Evolutionary conservation across 371 early-diverging fungal genomes (phyloP).

Genomic region (Amoeboaphelidium protococcarum): DNA sequence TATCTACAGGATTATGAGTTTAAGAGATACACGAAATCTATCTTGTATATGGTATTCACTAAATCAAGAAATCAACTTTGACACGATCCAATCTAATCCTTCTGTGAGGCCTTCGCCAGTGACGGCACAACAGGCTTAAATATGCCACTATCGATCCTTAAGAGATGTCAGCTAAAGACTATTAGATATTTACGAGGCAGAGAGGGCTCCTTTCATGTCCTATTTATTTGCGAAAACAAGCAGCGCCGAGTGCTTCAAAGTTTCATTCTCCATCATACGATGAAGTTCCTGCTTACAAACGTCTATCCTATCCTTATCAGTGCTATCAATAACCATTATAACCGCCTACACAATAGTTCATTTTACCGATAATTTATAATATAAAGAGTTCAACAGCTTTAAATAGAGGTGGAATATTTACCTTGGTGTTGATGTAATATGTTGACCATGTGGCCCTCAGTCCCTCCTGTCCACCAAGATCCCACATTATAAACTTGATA

Average conservation of each 20-base stretch:
- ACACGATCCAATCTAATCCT: conserved; percentile 41
- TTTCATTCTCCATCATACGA: conserved; percentile 44
- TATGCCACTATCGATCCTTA: conserved; percentile 43
- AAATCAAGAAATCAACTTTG: neutral
- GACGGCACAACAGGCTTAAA: conserved; percentile 36
- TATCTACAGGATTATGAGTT: too few species aligned
- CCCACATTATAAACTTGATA: conserved; percentile 45
- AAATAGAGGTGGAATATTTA: too few species aligned
- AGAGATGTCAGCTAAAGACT: conserved; percentile 26
- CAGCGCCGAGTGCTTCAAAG: conserved; percentile 24
- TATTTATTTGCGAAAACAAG: conserved; percentile 45
- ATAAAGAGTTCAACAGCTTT: neutral
- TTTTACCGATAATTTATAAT: conserved; percentile 1
- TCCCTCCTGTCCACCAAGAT: conserved; percentile 44
- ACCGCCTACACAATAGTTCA: conserved; percentile 18
- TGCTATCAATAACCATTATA: conserved; percentile 47
- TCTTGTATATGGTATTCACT: too few species aligned
- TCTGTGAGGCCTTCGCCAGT: conserved; percentile 39
- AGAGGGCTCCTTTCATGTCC: conserved; percentile 32
- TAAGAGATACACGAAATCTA: too few species aligned
- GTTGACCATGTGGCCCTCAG: conserved; percentile 38
- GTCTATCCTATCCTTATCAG: conserved; percentile 30
- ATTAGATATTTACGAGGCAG: conserved; percentile 37
- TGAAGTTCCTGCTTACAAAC: conserved; percentile 32
- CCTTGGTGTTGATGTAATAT: conserved; percentile 36